These are phyloP conservation scores for Tulasnella sp. DNA, from an alignment of 768 basidiomycete species.

Conservation along the genomic window DNA sequence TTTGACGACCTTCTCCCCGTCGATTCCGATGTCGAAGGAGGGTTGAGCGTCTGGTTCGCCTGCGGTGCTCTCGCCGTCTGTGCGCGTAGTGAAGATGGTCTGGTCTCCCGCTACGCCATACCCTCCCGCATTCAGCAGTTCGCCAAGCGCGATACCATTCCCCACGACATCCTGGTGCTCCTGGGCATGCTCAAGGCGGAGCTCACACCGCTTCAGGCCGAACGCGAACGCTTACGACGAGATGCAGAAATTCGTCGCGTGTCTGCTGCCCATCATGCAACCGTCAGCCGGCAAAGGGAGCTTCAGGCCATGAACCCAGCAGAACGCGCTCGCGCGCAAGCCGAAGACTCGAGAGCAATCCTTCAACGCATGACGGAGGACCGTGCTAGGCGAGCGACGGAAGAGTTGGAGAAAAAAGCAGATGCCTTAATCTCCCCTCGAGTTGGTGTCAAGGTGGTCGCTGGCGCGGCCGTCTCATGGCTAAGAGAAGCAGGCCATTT, in stretches of 20 bases:
- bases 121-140: slow-evolving; percentile 6
- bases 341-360: background rate
- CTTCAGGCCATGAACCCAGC: slow-evolving; percentile 2
- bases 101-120: slow-evolving; percentile 14
- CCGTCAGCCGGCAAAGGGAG: background rate
- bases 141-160: slow-evolving; percentile 17
- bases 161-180: slow-evolving; percentile 17
- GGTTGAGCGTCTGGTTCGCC: slow-evolving; percentile 16
- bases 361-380: slow-evolving; percentile 10
- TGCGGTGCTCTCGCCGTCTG: slow-evolving; percentile 17
- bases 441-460: background rate
- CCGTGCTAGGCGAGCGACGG: background rate
- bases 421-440: slow-evolving; percentile 10
- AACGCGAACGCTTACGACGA: background rate
- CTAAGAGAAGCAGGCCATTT: background rate
- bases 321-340: background rate
- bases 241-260: background rate
- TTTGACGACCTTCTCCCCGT: background rate
- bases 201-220: background rate
- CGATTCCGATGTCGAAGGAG: background rate
- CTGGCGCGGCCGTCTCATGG: background rate
- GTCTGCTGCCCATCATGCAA: background rate
- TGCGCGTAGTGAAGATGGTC: background rate
- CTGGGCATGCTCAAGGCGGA: slow-evolving; percentile 14
- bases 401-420: slow-evolving; percentile 2